phyloP scores from a whole-genome alignment of 176 grass and related monocot genomes.

The Typha latifolia region DNA sequence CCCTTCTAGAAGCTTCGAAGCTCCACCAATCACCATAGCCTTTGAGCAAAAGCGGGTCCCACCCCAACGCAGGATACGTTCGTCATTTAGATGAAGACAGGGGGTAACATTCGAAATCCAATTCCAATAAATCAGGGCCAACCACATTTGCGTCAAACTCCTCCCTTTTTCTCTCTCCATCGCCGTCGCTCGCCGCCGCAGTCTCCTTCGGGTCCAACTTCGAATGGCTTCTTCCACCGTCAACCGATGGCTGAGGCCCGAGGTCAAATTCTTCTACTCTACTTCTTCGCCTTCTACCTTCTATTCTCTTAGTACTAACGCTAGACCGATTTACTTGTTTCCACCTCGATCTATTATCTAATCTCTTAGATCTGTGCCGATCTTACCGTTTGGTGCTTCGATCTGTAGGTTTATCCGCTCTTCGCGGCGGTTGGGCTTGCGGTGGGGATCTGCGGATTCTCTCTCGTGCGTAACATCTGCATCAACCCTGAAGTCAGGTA shows the following conservation, averaged over 20 bases:
- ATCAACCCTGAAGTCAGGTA: constrained; percentile 92
- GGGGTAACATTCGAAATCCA: neutral
- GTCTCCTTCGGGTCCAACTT: constrained; percentile 4
- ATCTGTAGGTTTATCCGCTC: constrained; percentile 69
- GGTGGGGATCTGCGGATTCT: constrained; percentile 52
- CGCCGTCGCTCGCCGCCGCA: constrained; percentile 21
- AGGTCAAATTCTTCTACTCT: constrained; percentile 28
- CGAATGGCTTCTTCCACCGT: constrained; percentile 37
- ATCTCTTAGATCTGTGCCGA: neutral
- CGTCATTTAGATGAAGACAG: constrained; percentile 23
- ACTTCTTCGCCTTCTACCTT: neutral
- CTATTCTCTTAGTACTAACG: constrained; percentile 26
- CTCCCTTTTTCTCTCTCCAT: constrained; percentile 11
- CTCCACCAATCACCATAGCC: too few species aligned
- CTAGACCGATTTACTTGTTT: neutral
- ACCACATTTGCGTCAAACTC: neutral
- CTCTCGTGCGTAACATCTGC: constrained; percentile 56
- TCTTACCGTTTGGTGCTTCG: neutral
- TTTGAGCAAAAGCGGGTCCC: too few species aligned
- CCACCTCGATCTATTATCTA: neutral
- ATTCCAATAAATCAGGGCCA: constrained; percentile 23
- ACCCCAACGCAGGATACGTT: neutral
- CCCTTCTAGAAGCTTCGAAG: too few species aligned
- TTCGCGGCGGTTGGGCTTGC: constrained; percentile 73
- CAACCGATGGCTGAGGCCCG: constrained; percentile 70